Conservation (phyloP, 2,329 filamentous ascomycete genomes). For the Geosmithia putterillii region DNA sequence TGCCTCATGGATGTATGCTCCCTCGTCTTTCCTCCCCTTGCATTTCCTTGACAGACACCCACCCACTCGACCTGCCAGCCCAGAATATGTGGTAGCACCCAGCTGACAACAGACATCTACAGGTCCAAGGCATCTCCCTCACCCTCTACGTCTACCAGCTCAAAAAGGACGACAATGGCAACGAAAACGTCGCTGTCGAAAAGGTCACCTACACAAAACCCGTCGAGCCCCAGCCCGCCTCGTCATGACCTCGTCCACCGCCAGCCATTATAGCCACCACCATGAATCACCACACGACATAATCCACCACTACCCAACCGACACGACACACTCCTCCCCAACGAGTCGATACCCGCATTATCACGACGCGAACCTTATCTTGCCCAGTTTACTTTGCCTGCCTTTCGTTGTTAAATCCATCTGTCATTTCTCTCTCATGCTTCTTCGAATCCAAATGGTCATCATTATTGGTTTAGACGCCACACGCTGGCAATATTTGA, state of each 20-base stretch:
- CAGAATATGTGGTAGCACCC: no score
- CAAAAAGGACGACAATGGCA: slow-evolving; percentile 63
- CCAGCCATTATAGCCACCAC: no score
- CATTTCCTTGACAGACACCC: not conserved
- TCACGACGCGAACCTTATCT: not conserved
- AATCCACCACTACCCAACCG: not conserved
- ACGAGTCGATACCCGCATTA: not conserved
- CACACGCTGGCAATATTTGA: no score
- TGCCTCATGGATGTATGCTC: slow-evolving; percentile 90
- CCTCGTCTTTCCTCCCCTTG: not conserved
- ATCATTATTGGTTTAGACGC: no score
- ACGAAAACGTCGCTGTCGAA: slow-evolving; percentile 70
- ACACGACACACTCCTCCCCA: not conserved
- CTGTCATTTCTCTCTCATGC: no score
- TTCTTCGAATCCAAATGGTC: no score
- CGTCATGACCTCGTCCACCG: slow-evolving; percentile 22
- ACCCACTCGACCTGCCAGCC: no score
- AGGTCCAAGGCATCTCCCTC: slow-evolving; percentile 93
- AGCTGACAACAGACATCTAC: slow-evolving; percentile 3
- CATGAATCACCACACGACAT: slow-evolving; percentile 1
- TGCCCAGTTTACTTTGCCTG: not conserved
- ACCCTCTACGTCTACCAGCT: slow-evolving; percentile 91
- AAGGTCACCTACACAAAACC: slow-evolving; percentile 81
- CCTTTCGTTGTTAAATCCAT: no score
- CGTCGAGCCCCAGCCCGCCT: slow-evolving; percentile 41